phyloP scores from a whole-genome alignment of 1,139 yeast genomes.

The Arxiozyma telluris region DNA sequence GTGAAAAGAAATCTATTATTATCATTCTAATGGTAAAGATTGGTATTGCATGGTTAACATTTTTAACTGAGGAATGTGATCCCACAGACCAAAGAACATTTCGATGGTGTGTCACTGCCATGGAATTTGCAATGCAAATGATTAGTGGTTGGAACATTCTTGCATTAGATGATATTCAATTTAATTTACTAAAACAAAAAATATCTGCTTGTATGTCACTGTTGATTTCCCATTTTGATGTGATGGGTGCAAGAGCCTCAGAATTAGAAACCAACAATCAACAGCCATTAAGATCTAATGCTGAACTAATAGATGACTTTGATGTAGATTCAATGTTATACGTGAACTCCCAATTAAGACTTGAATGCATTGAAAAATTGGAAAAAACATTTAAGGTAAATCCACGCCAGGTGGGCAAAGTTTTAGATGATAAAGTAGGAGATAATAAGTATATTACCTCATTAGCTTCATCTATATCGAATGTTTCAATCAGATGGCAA shows the following conservation, averaged over 20 bases:
- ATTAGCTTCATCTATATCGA: constrained; percentile 81
- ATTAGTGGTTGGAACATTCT: constrained; percentile 84
- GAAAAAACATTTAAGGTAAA: constrained; percentile 20
- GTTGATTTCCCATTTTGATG: constrained; percentile 89
- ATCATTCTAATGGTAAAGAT: constrained; percentile 66
- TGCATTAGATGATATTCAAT: constrained; percentile 71
- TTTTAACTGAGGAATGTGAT: constrained; percentile 87
- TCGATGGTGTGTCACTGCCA: constrained; percentile 91
- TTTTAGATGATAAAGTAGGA: constrained; percentile 75
- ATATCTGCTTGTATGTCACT: constrained; percentile 95
- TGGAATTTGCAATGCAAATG: constrained; percentile 94
- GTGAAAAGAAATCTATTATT: constrained; percentile 51
- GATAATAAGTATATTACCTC: constrained; percentile 83
- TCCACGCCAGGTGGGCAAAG: constrained; percentile 62
- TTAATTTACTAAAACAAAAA: constrained; percentile 60
- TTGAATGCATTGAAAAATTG: constrained; percentile 30
- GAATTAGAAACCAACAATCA: constrained; percentile 54
- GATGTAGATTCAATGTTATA: constrained; percentile 35
- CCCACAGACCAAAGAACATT: constrained; percentile 88
- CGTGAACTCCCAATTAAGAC: constrained; percentile 31
- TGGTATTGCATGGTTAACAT: constrained; percentile 85
- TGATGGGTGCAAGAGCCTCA: constrained; percentile 89
- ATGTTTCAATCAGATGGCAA: constrained; percentile 94
- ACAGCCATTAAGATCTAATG: constrained; percentile 26
- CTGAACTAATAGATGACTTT: constrained; percentile 27